Evolutionary conservation across 2,329 filamentous ascomycete genomes (phyloP), one percentile per base, ranked within the genome.

Genomic region (Apiospora kogelbergensis): DNA sequence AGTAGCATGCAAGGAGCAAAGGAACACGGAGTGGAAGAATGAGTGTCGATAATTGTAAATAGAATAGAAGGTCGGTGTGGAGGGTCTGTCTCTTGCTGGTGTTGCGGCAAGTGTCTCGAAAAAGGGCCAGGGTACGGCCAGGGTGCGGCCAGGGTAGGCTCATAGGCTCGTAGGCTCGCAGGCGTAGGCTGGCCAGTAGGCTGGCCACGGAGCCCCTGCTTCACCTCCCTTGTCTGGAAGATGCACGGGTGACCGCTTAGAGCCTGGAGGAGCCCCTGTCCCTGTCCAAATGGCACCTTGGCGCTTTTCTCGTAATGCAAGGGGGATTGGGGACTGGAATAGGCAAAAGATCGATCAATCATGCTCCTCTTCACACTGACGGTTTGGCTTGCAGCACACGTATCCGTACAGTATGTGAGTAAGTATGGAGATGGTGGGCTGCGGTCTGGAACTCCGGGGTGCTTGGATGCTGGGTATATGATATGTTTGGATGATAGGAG

Each of bases 31-130:
- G 15, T 17, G 17, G 53, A 60, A 60, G 53, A 60, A 60, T 60
- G 53, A 60, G 53, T 60, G 53, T 60, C 53, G 53, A 60, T 60
- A 60, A 60, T 37, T 60, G 53, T 60, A 60, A 60, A n/a, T 60
- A 45, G 45, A 60, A n/a, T 60, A 45, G 45, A 40, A 24, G 63
- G 37, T 68, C 41, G 67, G 33, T 41, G 63, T 33, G 67, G 26
- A 57, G 48, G 42, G 69, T 67, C 48, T 33, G 20, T 30, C 24
- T 33, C 17, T 53, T 37, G 40, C 45, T 67, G 69, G 45, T 70
- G 69, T 70, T 70, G 69, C 69, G 65, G 69, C 46, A 57, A 65
- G 67, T 67, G 69, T 70, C 69, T 70, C 69, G 69, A 68, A 70
- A 67, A 26, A 42, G 60, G 48, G 46, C 37, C 42, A 45, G 67